Evolutionary conservation across 257 asterid species (phyloP).

Genomic region (Penstemon barbatus): DNA sequence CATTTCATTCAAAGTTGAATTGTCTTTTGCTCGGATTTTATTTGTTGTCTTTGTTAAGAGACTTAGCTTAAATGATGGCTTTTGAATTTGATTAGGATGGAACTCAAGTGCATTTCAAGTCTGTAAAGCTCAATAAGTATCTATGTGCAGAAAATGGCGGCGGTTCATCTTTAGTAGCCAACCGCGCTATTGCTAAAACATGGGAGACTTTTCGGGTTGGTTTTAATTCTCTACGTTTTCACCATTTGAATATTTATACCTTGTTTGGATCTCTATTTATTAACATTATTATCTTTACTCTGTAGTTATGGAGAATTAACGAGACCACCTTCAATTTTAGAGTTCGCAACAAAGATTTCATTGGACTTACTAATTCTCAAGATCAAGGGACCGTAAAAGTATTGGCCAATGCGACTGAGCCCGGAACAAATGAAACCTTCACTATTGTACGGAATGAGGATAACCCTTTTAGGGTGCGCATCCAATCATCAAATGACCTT

Average conservation of each 20-base stretch:
- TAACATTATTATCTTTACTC: not conserved
- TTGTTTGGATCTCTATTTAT: not conserved
- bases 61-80: not conserved
- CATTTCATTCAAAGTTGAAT: not conserved
- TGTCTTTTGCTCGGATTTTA: too few relatives aligned
- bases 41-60: too few relatives aligned
- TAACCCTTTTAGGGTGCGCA: slow-evolving; percentile 40
- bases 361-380: slow-evolving; percentile 34
- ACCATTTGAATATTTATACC: not conserved
- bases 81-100: slow-evolving; percentile 42
- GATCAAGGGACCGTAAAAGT: slow-evolving; percentile 32
- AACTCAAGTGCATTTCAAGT: slow-evolving; percentile 58
- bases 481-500: slow-evolving; percentile 41
- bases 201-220: slow-evolving; percentile 60
- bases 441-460: slow-evolving; percentile 25
- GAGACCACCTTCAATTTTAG: slow-evolving; percentile 50
- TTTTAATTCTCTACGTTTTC: not conserved
- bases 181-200: slow-evolving; percentile 40
- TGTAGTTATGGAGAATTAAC: slow-evolving; percentile 54
- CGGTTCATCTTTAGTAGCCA: slow-evolving; percentile 50
- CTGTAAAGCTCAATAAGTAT: slow-evolving; percentile 47
- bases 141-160: slow-evolving; percentile 56
- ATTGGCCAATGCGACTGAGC: slow-evolving; percentile 37
- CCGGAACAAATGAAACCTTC: slow-evolving; percentile 38
- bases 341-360: slow-evolving; percentile 44